Evolutionary conservation across 2,329 filamentous ascomycete species (phyloP).

Genomic region (Fulvia fulva): DNA sequence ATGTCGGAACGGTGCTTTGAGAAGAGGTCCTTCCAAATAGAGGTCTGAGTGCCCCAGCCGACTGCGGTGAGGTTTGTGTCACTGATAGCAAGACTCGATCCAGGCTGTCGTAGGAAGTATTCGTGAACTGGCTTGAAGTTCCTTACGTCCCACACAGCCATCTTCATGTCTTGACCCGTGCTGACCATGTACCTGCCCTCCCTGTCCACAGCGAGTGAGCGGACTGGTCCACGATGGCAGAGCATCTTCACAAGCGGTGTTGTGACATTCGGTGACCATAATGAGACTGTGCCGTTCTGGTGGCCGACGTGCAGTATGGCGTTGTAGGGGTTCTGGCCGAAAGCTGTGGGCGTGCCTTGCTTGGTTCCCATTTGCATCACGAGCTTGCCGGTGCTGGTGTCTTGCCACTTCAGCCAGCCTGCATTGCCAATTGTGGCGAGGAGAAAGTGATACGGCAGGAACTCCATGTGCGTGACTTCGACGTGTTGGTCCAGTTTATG

Average conservation of each 20-base stretch:
- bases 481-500: conserved; percentile 87
- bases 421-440: conserved; percentile 79
- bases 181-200: conserved; percentile 95
- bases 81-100: conserved; percentile 79
- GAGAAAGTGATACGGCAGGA: conserved; percentile 92
- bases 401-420: conserved; percentile 88
- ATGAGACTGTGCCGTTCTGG: conserved; percentile 87
- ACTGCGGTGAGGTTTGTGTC: conserved; percentile 85
- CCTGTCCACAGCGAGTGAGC: conserved; percentile 78
- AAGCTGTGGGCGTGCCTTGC: conserved; percentile 75
- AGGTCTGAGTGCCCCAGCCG: conserved; percentile 84
- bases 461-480: conserved; percentile 91
- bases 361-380: conserved; percentile 82
- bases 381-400: conserved; percentile 87
- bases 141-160: conserved; percentile 94
- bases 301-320: conserved; percentile 89
- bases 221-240: conserved; percentile 83
- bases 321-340: conserved; percentile 88
- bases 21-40: conserved; percentile 88
- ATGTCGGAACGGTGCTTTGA: conserved; percentile 55
- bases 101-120: conserved; percentile 80
- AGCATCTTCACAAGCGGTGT: conserved; percentile 87
- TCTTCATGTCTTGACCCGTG: conserved; percentile 80
- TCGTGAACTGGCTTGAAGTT: conserved; percentile 90
- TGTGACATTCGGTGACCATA: conserved; percentile 91